Conservation (phyloP, 1,139 yeast genomes). For the Taphrina communis region DNA sequence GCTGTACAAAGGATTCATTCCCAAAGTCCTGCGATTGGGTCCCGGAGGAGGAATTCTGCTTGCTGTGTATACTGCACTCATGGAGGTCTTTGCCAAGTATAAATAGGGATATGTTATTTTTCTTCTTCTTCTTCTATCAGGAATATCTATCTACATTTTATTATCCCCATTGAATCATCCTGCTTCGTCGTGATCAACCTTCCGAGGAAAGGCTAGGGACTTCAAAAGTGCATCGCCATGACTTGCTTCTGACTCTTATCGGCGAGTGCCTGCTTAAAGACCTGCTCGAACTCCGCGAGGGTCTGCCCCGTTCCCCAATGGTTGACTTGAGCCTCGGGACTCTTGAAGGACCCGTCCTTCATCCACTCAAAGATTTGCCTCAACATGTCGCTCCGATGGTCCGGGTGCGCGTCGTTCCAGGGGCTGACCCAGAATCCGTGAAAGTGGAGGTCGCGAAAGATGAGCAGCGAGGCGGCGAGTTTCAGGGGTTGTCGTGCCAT, state of each 20-base stretch:
- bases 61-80: conserved; percentile 64
- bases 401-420: conserved; percentile 69
- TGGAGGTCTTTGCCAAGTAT: conserved; percentile 39
- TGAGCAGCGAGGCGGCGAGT: conserved; percentile 83
- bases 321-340: conserved; percentile 15
- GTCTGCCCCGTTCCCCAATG: conserved; percentile 22
- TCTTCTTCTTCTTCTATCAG: not conserved
- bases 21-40: conserved; percentile 95
- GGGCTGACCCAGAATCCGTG: conserved; percentile 94
- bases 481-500: conserved; percentile 95
- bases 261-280: conserved; percentile 19
- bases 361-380: conserved; percentile 69
- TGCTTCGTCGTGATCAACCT: not conserved
- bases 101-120: conserved; percentile 2
- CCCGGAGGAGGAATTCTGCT: conserved; percentile 98
- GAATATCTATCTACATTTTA: not conserved
- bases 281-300: conserved; percentile 6
- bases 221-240: conserved; percentile 18
- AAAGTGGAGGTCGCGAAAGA: conserved; percentile 83
- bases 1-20: conserved; percentile 90
- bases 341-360: conserved; percentile 62
- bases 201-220: not conserved
- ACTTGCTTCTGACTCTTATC: conserved; percentile 27
- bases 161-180: not conserved
- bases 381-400: conserved; percentile 66